Conservation (phyloP, 1,284 basidiomycete species). For the Marasmius oreades region DNA sequence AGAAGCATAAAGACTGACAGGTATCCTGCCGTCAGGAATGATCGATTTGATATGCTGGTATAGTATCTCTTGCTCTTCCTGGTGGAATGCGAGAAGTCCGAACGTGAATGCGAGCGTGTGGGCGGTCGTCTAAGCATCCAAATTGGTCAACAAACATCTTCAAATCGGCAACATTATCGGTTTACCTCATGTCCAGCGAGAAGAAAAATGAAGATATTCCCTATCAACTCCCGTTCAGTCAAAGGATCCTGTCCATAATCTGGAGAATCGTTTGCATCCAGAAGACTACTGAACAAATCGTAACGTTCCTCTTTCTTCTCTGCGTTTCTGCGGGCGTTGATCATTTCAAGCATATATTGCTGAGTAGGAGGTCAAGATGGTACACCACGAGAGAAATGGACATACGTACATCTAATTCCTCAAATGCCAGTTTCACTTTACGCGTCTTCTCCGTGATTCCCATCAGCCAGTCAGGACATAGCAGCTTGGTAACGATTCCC, state of each 20-base stretch:
- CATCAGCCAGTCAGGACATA: conserved; percentile 43
- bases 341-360: conserved; percentile 1
- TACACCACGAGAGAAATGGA: neutral
- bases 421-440: conserved; percentile 37
- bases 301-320: neutral
- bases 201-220: conserved; percentile 3
- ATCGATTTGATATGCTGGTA: conserved; percentile 4
- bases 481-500: conserved; percentile 38
- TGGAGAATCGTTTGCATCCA: conserved; percentile 2
- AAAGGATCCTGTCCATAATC: neutral
- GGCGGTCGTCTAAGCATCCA: neutral
- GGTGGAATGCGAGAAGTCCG: neutral
- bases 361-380: neutral
- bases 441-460: conserved; percentile 36
- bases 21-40: neutral
- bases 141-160: neutral
- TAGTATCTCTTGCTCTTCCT: conserved; percentile 1
- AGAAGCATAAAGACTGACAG: neutral
- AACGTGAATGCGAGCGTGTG: conserved; percentile 1
- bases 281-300: conserved; percentile 1
- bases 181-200: conserved; percentile 4
- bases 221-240: conserved; percentile 2
- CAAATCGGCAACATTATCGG: neutral
- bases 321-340: neutral
- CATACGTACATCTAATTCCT: conserved; percentile 44